Evolutionary conservation across 805 yeast species (phyloP).

Genomic region (Kodamaea fukazawae): DNA sequence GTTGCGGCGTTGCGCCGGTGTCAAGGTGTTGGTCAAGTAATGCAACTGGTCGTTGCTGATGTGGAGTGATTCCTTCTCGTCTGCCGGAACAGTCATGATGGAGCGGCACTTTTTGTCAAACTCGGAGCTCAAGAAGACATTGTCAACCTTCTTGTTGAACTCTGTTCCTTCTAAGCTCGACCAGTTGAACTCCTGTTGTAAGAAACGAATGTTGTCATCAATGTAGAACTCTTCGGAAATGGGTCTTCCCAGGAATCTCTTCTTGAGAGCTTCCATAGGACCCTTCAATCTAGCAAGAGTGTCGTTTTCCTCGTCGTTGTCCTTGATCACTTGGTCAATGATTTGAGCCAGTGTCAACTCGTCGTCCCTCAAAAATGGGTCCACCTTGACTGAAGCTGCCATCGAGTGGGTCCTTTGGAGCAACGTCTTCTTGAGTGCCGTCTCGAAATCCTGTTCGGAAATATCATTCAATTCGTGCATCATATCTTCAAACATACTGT

Average conservation of each 20-base stretch:
- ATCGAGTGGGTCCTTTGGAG: background rate
- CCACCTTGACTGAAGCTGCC: slow-evolving; percentile 11
- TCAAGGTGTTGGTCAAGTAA: slow-evolving; percentile 22
- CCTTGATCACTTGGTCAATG: slow-evolving; percentile 36
- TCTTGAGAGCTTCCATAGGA: no score
- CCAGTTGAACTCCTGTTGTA: slow-evolving; percentile 29
- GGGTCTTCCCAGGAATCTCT: slow-evolving; percentile 5
- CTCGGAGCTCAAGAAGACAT: slow-evolving; percentile 2
- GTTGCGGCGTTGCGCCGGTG: slow-evolving; percentile 21
- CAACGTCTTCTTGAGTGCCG: background rate
- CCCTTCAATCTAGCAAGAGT: no score
- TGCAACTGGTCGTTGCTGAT: slow-evolving; percentile 27
- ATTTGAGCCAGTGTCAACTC: slow-evolving; percentile 42
- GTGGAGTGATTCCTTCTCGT: slow-evolving; percentile 16
- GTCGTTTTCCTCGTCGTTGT: slow-evolving; percentile 15
- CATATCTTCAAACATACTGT: slow-evolving; percentile 28
- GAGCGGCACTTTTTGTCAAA: slow-evolving; percentile 5
- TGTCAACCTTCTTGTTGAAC: slow-evolving; percentile 3
- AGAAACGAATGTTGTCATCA: slow-evolving; percentile 30
- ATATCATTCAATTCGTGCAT: slow-evolving; percentile 24
- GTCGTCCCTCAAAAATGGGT: slow-evolving; percentile 38
- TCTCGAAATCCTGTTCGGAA: slow-evolving; percentile 2
- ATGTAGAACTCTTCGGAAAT: slow-evolving; percentile 25
- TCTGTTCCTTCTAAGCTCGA: slow-evolving; percentile 12
- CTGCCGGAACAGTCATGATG: slow-evolving; percentile 5